Base-by-base conservation (phyloP, 441 rosid species). In the Jatropha podagrica region DNA sequence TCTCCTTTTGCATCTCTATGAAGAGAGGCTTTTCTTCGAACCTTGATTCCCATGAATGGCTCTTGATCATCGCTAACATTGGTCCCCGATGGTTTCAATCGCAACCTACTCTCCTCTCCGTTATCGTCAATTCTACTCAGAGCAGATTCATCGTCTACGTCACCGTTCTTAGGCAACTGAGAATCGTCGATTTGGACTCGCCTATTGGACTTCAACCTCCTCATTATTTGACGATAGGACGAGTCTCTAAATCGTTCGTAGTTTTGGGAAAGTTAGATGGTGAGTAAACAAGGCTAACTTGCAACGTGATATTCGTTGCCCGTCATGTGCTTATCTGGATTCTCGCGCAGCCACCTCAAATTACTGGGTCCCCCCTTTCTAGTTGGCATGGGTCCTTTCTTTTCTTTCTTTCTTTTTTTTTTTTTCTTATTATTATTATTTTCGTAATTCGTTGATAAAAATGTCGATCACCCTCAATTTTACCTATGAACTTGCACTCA, bases 31-130 rank as follows among this genome's bases (percentile, higher is more conserved):
- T 86, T 91, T 76, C 97, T 74, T 73, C 97, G 85, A 54, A 91
- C 91, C 83, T 93, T 91, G 74, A 80, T 81, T 69, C 98, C 97
- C 84, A 88, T 89, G 82, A 95, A 93, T 13, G 95, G 97, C 81
- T 88, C 96, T 55, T 85, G 95, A 80, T 84, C 89, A 23, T 91
- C 93, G 71, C 90, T 85, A 27, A 81, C 85, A 51, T 86, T 86
- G 85, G 76, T 85, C 18, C 59, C 80, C 67, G 89, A 84, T 9
- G 73, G 72, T 62, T 73, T 75, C 55, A 79, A 27, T 60, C 76
- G 74, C 76, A 60, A 75, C 77, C 11, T 71, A 15, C 56, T 77
- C 9, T 76, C 83, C 27, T 74, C 85, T 17, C 62, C 78, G 5
- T 63, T 79, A 37, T 40, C 55, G 52, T 2, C 37, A 14, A 40